Percentiles rank a stretch among this genome's conserved stretches.
Conservation (phyloP, 2,329 filamentous ascomycete genomes). For the Colletotrichum lupini region DNA sequence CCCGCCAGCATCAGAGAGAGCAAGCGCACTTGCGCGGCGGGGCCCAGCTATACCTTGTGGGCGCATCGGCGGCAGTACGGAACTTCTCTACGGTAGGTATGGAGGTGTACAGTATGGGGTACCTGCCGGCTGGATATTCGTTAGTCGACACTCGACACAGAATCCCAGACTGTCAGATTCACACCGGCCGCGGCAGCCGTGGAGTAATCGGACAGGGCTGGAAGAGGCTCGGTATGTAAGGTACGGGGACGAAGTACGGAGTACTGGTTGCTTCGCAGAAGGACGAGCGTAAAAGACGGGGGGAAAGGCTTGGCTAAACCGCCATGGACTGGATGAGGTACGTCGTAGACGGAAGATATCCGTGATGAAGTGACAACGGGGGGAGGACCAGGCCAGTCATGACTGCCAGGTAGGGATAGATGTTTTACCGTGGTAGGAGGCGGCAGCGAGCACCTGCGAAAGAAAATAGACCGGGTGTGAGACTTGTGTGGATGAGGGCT, state of each 20-base stretch:
- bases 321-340: neutral
- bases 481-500: neutral
- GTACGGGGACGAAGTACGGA: neutral
- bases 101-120: too few relatives aligned
- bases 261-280: neutral
- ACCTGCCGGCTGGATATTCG: neutral
- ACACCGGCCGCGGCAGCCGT: neutral
- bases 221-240: conserved; percentile 4
- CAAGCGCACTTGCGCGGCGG: neutral
- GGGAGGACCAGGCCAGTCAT: conserved; percentile 4
- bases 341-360: conserved; percentile 7
- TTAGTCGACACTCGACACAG: too few relatives aligned
- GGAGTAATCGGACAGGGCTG: neutral
- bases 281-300: neutral
- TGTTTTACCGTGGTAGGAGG: conserved; percentile 20
- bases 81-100: neutral
- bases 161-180: neutral
- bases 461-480: conserved; percentile 15
- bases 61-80: neutral
- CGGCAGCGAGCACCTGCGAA: conserved; percentile 19
- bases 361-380: conserved; percentile 19
- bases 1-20: neutral
- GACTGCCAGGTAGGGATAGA: conserved; percentile 15
- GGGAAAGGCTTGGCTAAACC: neutral
- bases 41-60: neutral